Conservation (phyloP, 257 asterid species). For the Fraxinus quadrangulata region DNA sequence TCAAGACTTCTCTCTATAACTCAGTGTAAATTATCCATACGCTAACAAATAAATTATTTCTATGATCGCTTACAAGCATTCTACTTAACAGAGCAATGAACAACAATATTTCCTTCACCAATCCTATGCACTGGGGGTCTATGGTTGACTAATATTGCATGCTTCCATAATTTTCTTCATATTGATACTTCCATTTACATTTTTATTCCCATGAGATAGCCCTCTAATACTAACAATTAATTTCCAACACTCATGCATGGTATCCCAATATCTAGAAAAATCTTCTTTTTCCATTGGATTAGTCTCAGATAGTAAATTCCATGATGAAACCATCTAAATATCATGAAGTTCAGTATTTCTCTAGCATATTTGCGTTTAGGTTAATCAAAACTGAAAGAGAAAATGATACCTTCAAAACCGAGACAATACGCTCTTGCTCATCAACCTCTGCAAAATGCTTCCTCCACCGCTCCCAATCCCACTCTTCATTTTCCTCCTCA, state of each 20-base stretch:
- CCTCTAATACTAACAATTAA: neutral
- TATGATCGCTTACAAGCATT: neutral
- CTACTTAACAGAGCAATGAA: neutral
- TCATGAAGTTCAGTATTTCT: neutral
- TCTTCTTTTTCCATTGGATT: neutral
- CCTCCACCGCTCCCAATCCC: slow-evolving; percentile 98
- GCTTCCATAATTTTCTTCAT: neutral
- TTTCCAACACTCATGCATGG: neutral
- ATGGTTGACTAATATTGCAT: neutral
- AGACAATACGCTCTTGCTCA: slow-evolving; percentile 74
- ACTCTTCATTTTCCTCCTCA: slow-evolving; percentile 50
- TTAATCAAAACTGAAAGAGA: neutral
- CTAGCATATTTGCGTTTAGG: neutral
- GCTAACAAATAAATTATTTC: neutral
- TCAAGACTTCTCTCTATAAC: neutral
- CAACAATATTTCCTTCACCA: neutral
- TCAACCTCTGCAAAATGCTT: slow-evolving; percentile 75
- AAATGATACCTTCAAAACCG: slow-evolving; percentile 63
- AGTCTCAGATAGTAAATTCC: neutral
- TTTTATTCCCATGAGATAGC: neutral
- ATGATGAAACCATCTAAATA: neutral
- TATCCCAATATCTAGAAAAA: neutral
- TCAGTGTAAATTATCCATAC: neutral
- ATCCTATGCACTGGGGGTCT: neutral
- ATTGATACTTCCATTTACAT: neutral